Percentiles rank a stretch among this genome's conserved stretches.
Evolutionary conservation across 139 green algal genomes (phyloP).

Genomic region (Chlorella sp.): DNA sequence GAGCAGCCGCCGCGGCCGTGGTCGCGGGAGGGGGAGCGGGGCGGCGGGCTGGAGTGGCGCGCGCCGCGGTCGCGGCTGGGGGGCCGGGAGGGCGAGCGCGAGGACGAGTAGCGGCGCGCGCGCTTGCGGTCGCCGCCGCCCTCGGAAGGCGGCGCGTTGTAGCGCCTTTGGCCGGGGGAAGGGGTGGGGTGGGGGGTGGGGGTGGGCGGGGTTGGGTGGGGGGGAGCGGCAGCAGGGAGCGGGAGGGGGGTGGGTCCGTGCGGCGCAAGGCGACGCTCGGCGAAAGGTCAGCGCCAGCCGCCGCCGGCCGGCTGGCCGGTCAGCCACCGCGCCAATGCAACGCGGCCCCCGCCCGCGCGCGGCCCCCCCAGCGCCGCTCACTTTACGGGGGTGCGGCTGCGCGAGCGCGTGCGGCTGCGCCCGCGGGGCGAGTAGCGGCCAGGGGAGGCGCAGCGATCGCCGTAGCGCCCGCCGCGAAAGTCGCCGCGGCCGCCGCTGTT

Average conservation of each 20-base stretch:
- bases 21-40: not conserved
- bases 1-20: not conserved
- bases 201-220: not conserved
- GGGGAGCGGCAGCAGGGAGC: not conserved
- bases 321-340: not conserved
- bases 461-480: constrained; percentile 5
- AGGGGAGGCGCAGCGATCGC: constrained; percentile 1
- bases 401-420: not conserved
- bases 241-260: not conserved
- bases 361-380: not conserved
- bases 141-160: not conserved
- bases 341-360: not conserved
- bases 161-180: not conserved
- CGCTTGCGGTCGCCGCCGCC: not conserved
- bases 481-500: not conserved
- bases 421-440: constrained; percentile 20
- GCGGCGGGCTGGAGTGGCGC: constrained; percentile 3
- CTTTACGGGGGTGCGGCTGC: constrained; percentile 2
- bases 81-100: no score
- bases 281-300: not conserved
- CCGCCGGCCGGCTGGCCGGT: not conserved
- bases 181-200: not conserved
- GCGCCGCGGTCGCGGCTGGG: not conserved
- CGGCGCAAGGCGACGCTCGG: not conserved
- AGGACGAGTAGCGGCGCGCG: not conserved